Evolutionary conservation across 768 basidiomycete genomes (phyloP).

Genomic region (Epithele typhae): DNA sequence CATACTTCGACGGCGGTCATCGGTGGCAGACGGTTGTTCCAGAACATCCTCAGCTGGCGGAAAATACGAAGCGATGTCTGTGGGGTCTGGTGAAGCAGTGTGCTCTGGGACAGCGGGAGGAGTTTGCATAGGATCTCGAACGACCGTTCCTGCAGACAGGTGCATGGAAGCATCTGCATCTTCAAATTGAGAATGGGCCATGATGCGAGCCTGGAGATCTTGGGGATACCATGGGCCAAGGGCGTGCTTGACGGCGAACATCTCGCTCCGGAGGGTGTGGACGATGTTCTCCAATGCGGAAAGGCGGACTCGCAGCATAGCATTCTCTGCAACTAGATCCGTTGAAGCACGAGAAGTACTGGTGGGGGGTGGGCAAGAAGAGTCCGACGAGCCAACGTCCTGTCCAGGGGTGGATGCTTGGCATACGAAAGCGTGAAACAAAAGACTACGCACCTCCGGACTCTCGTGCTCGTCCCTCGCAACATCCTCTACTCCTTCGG

Average conservation of each 20-base stretch:
- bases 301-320: constrained; percentile 52
- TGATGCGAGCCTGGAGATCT: constrained; percentile 25
- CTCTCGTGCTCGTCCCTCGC: too few relatives aligned
- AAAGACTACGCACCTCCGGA: too few relatives aligned
- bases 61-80: constrained; percentile 31
- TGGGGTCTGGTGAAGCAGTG: constrained; percentile 3
- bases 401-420: too few relatives aligned
- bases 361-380: neutral
- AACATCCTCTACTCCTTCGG: too few relatives aligned
- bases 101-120: constrained; percentile 19
- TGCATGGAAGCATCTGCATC: too few relatives aligned
- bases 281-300: constrained; percentile 55
- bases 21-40: neutral
- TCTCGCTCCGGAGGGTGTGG: constrained; percentile 49
- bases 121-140: constrained; percentile 5
- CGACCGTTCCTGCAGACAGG: neutral
- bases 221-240: constrained; percentile 63
- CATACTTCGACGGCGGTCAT: constrained; percentile 7
- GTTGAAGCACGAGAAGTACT: too few relatives aligned
- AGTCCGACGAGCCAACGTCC: neutral
- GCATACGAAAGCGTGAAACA: too few relatives aligned
- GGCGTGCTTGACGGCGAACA: constrained; percentile 48
- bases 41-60: constrained; percentile 25
- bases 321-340: constrained; percentile 58
- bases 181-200: too few relatives aligned